Evolutionary conservation across 768 basidiomycete genomes (phyloP).

Genomic region (Sporobolomyces phaffii): DNA sequence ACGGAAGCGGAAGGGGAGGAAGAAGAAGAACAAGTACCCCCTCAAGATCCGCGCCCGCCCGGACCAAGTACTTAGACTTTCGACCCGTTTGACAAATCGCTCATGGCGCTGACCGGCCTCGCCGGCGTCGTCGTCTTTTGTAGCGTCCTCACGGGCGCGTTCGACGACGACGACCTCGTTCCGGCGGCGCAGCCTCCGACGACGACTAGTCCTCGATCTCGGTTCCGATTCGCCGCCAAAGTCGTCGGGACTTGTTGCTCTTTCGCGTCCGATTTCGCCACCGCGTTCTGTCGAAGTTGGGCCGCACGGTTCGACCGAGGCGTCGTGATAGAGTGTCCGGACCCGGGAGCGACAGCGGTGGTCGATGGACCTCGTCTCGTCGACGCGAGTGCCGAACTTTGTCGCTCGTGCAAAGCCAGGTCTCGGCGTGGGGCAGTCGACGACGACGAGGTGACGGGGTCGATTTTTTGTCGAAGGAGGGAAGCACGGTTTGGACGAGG

Average conservation of each 20-base stretch:
- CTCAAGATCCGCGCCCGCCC: too few species aligned
- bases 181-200: not conserved
- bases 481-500: slow-evolving; percentile 15
- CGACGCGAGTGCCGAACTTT: too few species aligned
- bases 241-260: not conserved
- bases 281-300: not conserved
- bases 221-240: not conserved
- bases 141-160: too few species aligned
- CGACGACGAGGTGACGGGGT: not conserved
- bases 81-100: slow-evolving; percentile 1
- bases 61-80: not conserved
- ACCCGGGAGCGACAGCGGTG: not conserved
- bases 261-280: not conserved
- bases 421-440: too few species aligned
- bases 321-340: not conserved
- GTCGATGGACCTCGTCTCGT: too few species aligned
- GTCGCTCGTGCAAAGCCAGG: too few species aligned
- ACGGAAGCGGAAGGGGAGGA: too few species aligned
- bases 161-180: too few species aligned
- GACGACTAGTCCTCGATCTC: not conserved
- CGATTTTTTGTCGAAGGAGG: slow-evolving; percentile 6
- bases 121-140: not conserved
- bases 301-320: slow-evolving; percentile 1
- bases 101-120: not conserved
- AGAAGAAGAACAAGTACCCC: not conserved